These are phyloP conservation scores for Streptanthus diversifolius DNA, from an alignment of 345 rosid genomes.

Conservation along the genomic window DNA sequence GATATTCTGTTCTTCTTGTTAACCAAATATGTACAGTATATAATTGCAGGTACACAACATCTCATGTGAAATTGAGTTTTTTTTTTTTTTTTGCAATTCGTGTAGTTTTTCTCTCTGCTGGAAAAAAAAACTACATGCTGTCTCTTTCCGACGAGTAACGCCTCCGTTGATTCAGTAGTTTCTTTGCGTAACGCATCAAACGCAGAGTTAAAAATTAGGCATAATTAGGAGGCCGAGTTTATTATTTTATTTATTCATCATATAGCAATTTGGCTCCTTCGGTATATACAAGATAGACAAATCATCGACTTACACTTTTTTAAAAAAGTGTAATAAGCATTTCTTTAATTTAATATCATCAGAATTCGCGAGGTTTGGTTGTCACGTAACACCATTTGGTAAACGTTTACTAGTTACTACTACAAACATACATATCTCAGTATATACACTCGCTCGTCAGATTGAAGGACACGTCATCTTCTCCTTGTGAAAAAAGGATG, in stretches of 20 bases:
- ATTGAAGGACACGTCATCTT: constrained; percentile 31
- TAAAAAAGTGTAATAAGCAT: constrained; percentile 6
- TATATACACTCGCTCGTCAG: constrained; percentile 23
- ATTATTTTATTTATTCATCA: too few relatives aligned
- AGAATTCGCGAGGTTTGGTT: constrained; percentile 10
- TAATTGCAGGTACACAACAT: neutral
- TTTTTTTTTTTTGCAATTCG: neutral
- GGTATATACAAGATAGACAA: constrained; percentile 15
- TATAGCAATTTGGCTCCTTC: too few relatives aligned
- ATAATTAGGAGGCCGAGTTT: neutral
- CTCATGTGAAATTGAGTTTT: neutral
- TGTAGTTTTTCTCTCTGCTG: neutral
- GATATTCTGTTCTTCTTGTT: neutral
- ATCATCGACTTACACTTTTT: neutral
- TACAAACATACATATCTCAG: constrained; percentile 10
- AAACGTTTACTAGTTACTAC: constrained; percentile 1
- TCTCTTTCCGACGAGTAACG: neutral
- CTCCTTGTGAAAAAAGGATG: constrained; percentile 74
- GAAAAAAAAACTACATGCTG: neutral
- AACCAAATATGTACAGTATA: neutral
- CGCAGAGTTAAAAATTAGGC: neutral
- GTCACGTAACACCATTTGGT: neutral
- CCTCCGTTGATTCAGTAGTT: neutral
- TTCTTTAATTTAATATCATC: neutral
- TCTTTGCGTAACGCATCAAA: neutral